A percentile compares a stretch with the other conserved stretches of the same genome.
These are phyloP conservation scores for Calonectria honghensis DNA, from an alignment of 2,329 filamentous ascomycete genomes.

Conservation along the genomic window DNA sequence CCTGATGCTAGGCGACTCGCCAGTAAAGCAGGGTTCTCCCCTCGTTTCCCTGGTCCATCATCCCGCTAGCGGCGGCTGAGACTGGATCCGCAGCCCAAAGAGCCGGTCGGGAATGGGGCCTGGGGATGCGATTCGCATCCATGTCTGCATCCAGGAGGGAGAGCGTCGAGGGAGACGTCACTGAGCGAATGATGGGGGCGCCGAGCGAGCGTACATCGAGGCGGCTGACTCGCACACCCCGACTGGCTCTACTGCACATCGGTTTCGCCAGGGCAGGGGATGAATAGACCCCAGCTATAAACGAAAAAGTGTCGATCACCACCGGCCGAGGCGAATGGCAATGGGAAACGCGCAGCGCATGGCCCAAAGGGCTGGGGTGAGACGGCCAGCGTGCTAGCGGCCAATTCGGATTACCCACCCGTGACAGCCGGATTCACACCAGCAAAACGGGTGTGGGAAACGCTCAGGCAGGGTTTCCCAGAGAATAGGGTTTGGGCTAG, in stretches of 20 bases:
- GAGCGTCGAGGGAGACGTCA: not conserved
- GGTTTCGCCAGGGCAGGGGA: constrained; percentile 8
- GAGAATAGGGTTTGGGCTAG: constrained; percentile 24
- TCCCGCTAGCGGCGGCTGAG: constrained; percentile 10
- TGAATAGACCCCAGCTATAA: constrained; percentile 7
- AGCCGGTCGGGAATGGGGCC: not conserved
- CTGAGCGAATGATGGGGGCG: not conserved
- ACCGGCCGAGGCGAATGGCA: constrained; percentile 5
- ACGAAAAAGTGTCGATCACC: constrained; percentile 6
- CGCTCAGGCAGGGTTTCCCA: not conserved
- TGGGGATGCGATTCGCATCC: constrained; percentile 17
- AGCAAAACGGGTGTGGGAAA: not conserved
- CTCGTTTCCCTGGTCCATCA: not conserved
- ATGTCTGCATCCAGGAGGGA: not conserved
- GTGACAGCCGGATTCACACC: constrained; percentile 12
- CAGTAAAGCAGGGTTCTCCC: not conserved
- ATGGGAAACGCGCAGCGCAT: not conserved
- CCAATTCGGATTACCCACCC: constrained; percentile 10
- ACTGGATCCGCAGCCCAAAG: constrained; percentile 15
- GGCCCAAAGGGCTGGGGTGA: not conserved
- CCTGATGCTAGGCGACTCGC: not conserved
- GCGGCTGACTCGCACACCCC: constrained; percentile 11
- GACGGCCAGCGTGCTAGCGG: constrained; percentile 6
- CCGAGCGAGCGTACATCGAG: not conserved
- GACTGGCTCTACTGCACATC: not conserved